Conservation (phyloP, 116 monocot species). For the Papilionanthe hybrid region DNA sequence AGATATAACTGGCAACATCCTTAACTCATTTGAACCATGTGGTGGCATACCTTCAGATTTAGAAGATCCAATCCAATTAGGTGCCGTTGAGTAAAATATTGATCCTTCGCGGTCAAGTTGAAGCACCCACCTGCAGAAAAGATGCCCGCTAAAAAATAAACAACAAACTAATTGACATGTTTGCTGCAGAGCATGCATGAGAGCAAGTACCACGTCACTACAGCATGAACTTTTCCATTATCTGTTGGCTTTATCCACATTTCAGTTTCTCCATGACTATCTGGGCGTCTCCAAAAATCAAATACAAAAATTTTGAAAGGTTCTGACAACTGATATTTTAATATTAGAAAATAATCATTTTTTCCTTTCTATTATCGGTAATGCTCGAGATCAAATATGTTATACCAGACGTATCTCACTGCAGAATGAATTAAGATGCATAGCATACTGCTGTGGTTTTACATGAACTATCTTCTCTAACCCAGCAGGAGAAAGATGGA, state of each 20-base stretch:
- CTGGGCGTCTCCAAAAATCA: constrained; percentile 84
- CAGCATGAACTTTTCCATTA: constrained; percentile 74
- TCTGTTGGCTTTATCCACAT: constrained; percentile 38
- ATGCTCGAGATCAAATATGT: constrained; percentile 6
- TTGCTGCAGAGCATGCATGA: constrained; percentile 4
- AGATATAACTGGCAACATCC: neutral
- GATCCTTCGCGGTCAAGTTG: constrained; percentile 80
- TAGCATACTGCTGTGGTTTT: constrained; percentile 71
- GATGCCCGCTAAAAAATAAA: constrained; percentile 1
- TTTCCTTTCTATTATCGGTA: constrained; percentile 2
- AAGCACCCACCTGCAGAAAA: constrained; percentile 87
- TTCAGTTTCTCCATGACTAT: constrained; percentile 58
- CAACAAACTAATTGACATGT: neutral
- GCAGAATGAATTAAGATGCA: constrained; percentile 68
- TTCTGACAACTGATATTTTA: constrained; percentile 74
- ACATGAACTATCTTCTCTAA: constrained; percentile 40
- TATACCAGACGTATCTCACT: constrained; percentile 69
- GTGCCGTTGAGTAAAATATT: constrained; percentile 90
- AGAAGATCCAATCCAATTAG: constrained; percentile 52
- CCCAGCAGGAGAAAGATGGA: constrained; percentile 53
- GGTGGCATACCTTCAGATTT: constrained; percentile 5
- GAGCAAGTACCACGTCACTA: constrained; percentile 81
- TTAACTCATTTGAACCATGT: constrained; percentile 19
- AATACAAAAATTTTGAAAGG: constrained; percentile 99
- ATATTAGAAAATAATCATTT: constrained; percentile 20